Evolutionary conservation across 1,284 basidiomycete species (phyloP).

Genomic region (Anthracocystis setariae): DNA sequence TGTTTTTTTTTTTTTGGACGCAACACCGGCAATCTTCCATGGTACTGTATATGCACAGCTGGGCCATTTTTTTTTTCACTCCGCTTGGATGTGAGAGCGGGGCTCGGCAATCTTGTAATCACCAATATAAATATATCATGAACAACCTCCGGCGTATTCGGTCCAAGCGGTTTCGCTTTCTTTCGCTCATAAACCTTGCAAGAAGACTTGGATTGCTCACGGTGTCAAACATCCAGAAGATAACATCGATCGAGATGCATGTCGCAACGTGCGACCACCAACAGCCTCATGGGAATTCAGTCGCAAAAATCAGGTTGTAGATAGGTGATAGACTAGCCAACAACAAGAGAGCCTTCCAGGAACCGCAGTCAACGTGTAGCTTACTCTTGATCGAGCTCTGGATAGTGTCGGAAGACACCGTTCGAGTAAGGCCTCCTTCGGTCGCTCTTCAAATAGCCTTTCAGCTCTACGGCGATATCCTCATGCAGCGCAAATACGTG

Average conservation of each 20-base stretch:
- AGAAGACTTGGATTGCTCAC: not conserved
- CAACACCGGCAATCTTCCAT: too few species aligned
- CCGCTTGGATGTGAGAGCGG: not conserved
- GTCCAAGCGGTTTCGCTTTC: too few species aligned
- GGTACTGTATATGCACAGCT: too few species aligned
- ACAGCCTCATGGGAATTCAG: too few species aligned
- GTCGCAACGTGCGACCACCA: too few species aligned
- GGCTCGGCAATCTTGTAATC: conserved; percentile 12
- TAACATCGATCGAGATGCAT: too few species aligned
- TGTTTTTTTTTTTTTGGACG: conserved; percentile 1
- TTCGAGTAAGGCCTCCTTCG: conserved; percentile 69
- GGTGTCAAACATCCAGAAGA: too few species aligned
- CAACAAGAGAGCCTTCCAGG: too few species aligned
- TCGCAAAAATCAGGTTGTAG: not conserved
- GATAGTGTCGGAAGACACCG: conserved; percentile 71
- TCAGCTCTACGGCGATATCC: conserved; percentile 66
- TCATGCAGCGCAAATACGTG: conserved; percentile 55
- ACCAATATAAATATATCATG: conserved; percentile 10
- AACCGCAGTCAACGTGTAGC: too few species aligned
- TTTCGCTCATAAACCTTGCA: not conserved
- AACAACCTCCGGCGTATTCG: not conserved
- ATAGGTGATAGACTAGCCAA: too few species aligned
- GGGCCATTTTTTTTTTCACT: too few species aligned
- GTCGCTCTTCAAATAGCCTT: conserved; percentile 70
- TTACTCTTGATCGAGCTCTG: conserved; percentile 70